Conservation (phyloP, 805 yeast genomes). For the Ogataea salicorniae region DNA sequence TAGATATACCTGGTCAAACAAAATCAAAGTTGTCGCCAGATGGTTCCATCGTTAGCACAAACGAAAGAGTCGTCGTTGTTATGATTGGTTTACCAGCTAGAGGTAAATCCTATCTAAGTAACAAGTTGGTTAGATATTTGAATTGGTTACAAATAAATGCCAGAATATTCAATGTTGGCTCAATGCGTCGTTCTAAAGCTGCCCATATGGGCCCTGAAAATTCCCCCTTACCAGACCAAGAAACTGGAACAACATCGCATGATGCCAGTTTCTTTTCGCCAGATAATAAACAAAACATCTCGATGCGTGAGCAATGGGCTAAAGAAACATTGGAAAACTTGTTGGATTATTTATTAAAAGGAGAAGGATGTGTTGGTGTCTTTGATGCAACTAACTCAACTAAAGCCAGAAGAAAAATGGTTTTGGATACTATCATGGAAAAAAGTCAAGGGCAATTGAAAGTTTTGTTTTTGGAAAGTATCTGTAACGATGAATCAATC, state of each 20-base stretch:
- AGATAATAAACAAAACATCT: conserved; percentile 56
- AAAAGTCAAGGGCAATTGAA: conserved; percentile 59
- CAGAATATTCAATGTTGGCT: conserved; percentile 90
- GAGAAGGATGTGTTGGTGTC: conserved; percentile 88
- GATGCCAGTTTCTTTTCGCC: conserved; percentile 86
- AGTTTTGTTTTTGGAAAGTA: conserved; percentile 79
- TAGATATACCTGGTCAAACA: conserved; percentile 91
- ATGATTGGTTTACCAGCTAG: conserved; percentile 97
- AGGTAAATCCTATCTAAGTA: conserved; percentile 91
- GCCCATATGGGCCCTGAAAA: conserved; percentile 63
- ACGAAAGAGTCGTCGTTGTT: conserved; percentile 81
- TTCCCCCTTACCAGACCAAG: conserved; percentile 50
- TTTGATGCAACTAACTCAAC: conserved; percentile 84
- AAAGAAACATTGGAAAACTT: conserved; percentile 85
- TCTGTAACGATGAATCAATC: conserved; percentile 73
- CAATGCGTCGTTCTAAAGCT: conserved; percentile 78
- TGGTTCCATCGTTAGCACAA: conserved; percentile 49
- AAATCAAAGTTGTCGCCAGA: conserved; percentile 75
- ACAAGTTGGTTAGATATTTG: conserved; percentile 81
- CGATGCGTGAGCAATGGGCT: conserved; percentile 90
- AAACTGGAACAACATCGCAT: conserved; percentile 35
- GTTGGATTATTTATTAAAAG: conserved; percentile 72
- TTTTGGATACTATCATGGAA: conserved; percentile 51
- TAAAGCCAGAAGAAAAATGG: conserved; percentile 53
- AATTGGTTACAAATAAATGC: conserved; percentile 94